A percentile compares a stretch with the other conserved stretches of the same genome.
These are phyloP conservation scores for Podaxis pistillaris DNA, from an alignment of 768 basidiomycete genomes.

Conservation along the genomic window DNA sequence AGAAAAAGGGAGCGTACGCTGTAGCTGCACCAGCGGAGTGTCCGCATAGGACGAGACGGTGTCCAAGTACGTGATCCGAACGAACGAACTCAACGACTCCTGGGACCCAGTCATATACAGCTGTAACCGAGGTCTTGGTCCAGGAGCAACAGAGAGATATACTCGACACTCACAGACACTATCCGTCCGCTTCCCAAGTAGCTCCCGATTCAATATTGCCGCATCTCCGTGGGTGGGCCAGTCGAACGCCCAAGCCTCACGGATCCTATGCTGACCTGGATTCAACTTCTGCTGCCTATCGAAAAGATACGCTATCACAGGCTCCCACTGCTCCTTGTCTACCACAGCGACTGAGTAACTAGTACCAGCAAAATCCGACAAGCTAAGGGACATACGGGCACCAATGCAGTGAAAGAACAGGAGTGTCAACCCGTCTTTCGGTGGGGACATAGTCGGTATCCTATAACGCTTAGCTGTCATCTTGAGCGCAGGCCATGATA, in stretches of 20 bases:
- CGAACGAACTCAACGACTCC: conserved; percentile 33
- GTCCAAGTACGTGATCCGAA: conserved; percentile 30
- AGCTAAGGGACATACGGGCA: conserved; percentile 34
- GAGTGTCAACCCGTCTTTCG: conserved; percentile 38
- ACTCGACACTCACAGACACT: conserved; percentile 33
- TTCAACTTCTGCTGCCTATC: conserved; percentile 22
- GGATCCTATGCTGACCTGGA: conserved; percentile 23
- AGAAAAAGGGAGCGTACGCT: conserved; percentile 28
- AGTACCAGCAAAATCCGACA: background rate
- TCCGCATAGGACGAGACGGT: conserved; percentile 37
- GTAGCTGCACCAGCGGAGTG: conserved; percentile 45
- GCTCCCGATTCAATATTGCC: conserved; percentile 38
- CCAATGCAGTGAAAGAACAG: conserved; percentile 49
- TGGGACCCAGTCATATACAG: conserved; percentile 36
- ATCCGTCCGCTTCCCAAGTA: conserved; percentile 28
- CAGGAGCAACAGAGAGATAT: background rate
- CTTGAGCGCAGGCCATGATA: conserved; percentile 27
- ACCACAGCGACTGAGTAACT: background rate
- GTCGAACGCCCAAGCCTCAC: conserved; percentile 51
- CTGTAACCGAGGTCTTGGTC: conserved; percentile 19
- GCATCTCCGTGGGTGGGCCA: conserved; percentile 52
- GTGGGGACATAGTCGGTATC: conserved; percentile 21
- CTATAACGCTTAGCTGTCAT: conserved; percentile 47
- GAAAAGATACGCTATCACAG: conserved; percentile 40
- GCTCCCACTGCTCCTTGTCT: conserved; percentile 62